Percentiles rank a stretch among this genome's conserved stretches.
Evolutionary conservation across 148 eudicot species (phyloP).

Genomic region (Camellia japonica): DNA sequence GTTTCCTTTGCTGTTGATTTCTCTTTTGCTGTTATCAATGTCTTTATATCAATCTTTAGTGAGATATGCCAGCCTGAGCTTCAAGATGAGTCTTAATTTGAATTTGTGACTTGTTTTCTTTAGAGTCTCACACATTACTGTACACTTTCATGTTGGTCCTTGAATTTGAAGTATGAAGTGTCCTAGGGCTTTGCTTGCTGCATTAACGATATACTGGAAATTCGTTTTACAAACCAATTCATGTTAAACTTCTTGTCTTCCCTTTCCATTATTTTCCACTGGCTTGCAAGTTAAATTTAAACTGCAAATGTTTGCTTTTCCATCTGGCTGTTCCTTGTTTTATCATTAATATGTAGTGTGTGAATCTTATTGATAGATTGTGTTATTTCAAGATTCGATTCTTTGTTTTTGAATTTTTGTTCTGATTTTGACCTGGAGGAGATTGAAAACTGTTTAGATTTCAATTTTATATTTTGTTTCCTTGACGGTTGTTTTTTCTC

Average conservation of each 20-base stretch:
- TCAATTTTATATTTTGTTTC: slow-evolving; percentile 14
- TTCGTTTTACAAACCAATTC: not conserved
- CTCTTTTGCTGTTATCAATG: not conserved
- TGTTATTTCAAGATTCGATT: not conserved
- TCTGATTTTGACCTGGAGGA: not conserved
- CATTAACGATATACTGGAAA: not conserved
- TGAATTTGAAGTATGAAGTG: not conserved
- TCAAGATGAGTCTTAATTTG: not conserved
- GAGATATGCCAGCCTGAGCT: not conserved
- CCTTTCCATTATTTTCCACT: not conserved
- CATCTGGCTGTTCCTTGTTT: too few species aligned
- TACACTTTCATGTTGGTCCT: not conserved
- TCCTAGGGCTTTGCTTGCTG: not conserved
- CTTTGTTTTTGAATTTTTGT: not conserved
- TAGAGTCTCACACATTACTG: not conserved
- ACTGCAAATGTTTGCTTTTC: not conserved
- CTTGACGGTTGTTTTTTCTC: slow-evolving; percentile 36
- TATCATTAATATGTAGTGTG: not conserved
- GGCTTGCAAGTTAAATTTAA: not conserved
- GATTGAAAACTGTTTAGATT: not conserved
- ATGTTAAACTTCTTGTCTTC: not conserved
- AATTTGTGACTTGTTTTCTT: not conserved
- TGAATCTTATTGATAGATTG: not conserved
- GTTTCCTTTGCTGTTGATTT: not conserved
- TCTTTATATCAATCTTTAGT: not conserved